Percentiles rank a stretch among this genome's conserved stretches.
Conservation (phyloP, 257 asterid genomes). For the Solanum paucissectum region DNA sequence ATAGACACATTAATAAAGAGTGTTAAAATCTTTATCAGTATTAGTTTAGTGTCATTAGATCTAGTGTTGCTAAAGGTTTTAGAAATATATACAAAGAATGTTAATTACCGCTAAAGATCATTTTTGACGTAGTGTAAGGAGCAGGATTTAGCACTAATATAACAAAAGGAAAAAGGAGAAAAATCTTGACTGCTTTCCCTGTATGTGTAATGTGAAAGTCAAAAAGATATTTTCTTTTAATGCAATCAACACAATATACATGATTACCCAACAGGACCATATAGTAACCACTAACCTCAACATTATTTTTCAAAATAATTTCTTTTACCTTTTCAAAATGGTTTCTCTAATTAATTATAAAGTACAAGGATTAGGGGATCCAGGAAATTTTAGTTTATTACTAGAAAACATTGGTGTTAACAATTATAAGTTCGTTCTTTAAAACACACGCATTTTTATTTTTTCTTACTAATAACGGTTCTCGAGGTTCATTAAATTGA, state of each 20-base stretch:
- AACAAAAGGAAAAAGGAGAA: not conserved
- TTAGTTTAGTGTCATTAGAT: too few species aligned
- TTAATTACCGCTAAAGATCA: too few species aligned
- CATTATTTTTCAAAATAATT: not conserved
- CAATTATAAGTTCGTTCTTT: not conserved
- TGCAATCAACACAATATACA: not conserved
- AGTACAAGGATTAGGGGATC: not conserved
- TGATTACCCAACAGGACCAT: not conserved
- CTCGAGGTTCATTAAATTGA: too few species aligned
- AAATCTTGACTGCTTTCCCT: not conserved
- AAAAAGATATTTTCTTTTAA: not conserved
- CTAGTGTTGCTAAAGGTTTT: too few species aligned
- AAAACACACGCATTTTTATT: too few species aligned
- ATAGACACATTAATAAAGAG: too few species aligned
- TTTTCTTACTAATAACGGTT: too few species aligned
- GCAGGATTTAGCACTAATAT: not conserved
- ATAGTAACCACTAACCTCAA: not conserved
- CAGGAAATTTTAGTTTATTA: not conserved
- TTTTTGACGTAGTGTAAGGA: too few species aligned
- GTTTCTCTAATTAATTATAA: not conserved
- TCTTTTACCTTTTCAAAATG: not conserved
- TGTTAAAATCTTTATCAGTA: too few species aligned
- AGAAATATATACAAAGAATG: rapidly evolving
- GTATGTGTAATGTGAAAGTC: not conserved
- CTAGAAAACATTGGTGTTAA: not conserved